Evolutionary conservation across 164 flowering plant genomes (phyloP), one percentile per base, ranked within the genome.

Genomic region (Magnolia sinica): DNA sequence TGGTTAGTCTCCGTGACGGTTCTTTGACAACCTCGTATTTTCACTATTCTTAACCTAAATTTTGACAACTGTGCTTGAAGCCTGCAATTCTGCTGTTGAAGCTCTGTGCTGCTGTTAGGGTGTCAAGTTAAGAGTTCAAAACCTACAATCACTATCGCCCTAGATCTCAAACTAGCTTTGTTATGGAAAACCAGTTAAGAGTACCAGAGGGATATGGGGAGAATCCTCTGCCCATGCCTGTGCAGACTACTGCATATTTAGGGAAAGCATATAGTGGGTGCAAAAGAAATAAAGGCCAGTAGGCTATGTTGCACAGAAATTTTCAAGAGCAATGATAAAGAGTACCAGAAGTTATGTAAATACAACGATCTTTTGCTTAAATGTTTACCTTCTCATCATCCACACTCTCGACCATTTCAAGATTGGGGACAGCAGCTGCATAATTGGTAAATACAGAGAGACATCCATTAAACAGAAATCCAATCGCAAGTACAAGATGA

Each of bases 351-450:
- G 58, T 50, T 19, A 19, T 50, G 24, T 70, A 18, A 50, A 50
- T 10, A 45, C 14, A 70, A 70, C 3, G 16, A 22, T 8, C 7
- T 37, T 7, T 8, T 31, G 22, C 27, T 64, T 19, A 52, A 51
- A 22, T 16, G n/a, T 23, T 83, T 81, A 92, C 99, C 98, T 94
- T 94, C 84, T 87, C 87, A 81, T 91, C 87, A 83, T 94, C 99
- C 23, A 96, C 95, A 75, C 84, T 86, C 86, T 96, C 92, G 37
- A 96, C 95, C 91, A 86, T 85, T 73, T 86, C 87, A 74, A 96
- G 93, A 83, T 91, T 90, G 7, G 96, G 97, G 31, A 96, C 98
- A 67, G 89, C 90, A 84, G 91, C 98, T 96, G 87, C 87, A 87
- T 20, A 76, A 65, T 5, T 76, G 58, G 71, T 18, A 64, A 63